Conservation (phyloP, 192 early-diverging fungal genomes). For the Oehlia diaphana region DNA sequence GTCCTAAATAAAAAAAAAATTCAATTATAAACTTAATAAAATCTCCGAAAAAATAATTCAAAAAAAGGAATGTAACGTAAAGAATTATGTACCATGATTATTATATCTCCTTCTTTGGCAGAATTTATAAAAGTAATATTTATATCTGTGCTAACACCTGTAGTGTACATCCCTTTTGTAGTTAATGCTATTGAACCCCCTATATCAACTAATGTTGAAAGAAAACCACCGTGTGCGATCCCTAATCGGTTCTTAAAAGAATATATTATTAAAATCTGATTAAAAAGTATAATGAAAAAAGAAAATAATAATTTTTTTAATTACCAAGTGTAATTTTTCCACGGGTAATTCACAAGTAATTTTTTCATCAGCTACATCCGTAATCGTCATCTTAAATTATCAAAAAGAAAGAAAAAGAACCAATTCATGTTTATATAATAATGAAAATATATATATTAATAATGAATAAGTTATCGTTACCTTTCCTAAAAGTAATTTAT, state of each 20-base stretch:
- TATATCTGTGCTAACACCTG: constrained; percentile 58
- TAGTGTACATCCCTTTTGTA: constrained; percentile 48
- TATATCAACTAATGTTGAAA: constrained; percentile 53
- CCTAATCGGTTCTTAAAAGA: constrained; percentile 45
- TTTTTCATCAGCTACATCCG: constrained; percentile 35
- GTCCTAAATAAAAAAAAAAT: constrained; percentile 31
- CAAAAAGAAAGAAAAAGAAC: neutral
- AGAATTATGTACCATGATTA: constrained; percentile 40
- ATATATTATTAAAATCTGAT: too few species aligned
- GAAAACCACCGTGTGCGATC: constrained; percentile 51
- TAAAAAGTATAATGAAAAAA: neutral
- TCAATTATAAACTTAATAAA: neutral
- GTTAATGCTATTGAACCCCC: constrained; percentile 58
- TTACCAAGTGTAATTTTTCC: constrained; percentile 53
- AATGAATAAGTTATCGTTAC: neutral
- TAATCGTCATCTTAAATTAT: constrained; percentile 4
- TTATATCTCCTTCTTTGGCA: constrained; percentile 45
- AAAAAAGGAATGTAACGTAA: too few species aligned
- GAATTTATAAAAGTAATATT: constrained; percentile 55
- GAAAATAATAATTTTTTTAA: neutral
- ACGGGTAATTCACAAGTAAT: constrained; percentile 45
- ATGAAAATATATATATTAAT: too few species aligned
- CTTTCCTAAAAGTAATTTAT: too few species aligned
- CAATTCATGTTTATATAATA: too few species aligned
- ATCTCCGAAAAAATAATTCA: too few species aligned